Conservation (phyloP, 345 rosid species). For the Turnera subulata region DNA sequence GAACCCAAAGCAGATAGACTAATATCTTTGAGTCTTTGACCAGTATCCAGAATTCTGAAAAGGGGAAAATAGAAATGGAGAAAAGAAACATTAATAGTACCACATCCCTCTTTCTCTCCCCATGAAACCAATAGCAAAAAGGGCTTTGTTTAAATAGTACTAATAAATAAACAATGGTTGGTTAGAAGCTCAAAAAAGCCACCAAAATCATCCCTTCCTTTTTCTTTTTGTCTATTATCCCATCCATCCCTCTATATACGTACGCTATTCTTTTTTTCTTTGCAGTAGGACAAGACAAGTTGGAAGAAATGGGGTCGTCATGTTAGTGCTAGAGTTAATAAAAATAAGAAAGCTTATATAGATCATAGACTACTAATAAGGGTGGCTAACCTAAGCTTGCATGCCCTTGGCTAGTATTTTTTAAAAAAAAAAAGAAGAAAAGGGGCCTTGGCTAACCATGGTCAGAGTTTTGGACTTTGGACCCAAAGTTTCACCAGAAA, state of each 20-base stretch:
- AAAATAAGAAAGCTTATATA: too few species aligned
- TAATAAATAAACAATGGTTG: not conserved
- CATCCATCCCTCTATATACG: not conserved
- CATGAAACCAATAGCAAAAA: not conserved
- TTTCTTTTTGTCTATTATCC: constrained; percentile 7
- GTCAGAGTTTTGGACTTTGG: too few species aligned
- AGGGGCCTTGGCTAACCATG: too few species aligned
- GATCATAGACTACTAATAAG: too few species aligned
- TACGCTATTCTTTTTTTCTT: constrained; percentile 13
- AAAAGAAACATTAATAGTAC: constrained; percentile 3
- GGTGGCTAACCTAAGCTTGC: too few species aligned
- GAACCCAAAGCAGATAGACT: not conserved
- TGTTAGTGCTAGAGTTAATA: too few species aligned
- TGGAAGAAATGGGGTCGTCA: not conserved
- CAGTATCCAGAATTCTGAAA: not conserved
- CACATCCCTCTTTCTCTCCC: not conserved
- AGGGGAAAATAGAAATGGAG: too few species aligned
- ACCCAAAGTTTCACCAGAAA: too few species aligned
- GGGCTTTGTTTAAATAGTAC: not conserved
- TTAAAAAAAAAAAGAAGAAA: too few species aligned
- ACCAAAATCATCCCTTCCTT: constrained; percentile 10
- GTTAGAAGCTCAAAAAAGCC: constrained; percentile 2
- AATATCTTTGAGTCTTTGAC: constrained; percentile 6
- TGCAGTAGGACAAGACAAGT: constrained; percentile 26
- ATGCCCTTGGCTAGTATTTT: too few species aligned